Evolutionary conservation across 148 eudicot genomes (phyloP).

Genomic region (Cornus kousa): DNA sequence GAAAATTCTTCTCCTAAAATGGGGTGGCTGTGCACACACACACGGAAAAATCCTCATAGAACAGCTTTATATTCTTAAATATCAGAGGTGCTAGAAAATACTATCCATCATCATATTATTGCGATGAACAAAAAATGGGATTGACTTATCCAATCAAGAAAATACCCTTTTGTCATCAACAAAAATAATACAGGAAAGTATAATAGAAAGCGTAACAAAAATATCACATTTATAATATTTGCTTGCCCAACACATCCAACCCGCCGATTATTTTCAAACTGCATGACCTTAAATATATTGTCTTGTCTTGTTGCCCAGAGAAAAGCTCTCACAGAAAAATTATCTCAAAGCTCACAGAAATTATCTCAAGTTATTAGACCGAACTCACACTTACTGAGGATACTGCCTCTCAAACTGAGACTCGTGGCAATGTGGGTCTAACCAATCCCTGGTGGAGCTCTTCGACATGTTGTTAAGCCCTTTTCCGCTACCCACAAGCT

Average conservation of each 20-base stretch:
- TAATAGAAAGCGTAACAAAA: neutral
- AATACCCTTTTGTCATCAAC: neutral
- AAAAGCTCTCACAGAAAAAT: neutral
- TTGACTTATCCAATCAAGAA: neutral
- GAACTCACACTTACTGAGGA: constrained; percentile 26
- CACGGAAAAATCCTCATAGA: neutral
- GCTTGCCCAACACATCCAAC: neutral
- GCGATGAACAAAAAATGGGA: neutral
- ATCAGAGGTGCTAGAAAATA: neutral
- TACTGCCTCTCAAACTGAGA: constrained; percentile 60
- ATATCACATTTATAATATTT: neutral
- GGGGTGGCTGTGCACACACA: too few species aligned
- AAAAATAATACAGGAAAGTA: neutral
- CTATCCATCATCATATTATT: neutral
- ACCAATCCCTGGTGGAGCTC: constrained; percentile 76
- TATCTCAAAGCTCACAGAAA: too few species aligned
- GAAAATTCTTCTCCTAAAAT: too few species aligned
- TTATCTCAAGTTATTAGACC: constrained; percentile 3
- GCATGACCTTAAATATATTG: neutral
- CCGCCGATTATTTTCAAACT: constrained; percentile 9
- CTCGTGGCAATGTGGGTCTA: constrained; percentile 93
- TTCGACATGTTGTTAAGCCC: constrained; percentile 38
- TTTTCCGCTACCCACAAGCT: constrained; percentile 73
- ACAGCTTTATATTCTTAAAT: neutral
- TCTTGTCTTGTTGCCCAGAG: neutral